Conservation (phyloP, 1,139 yeast species). For the Protomyces pachydermus region DNA sequence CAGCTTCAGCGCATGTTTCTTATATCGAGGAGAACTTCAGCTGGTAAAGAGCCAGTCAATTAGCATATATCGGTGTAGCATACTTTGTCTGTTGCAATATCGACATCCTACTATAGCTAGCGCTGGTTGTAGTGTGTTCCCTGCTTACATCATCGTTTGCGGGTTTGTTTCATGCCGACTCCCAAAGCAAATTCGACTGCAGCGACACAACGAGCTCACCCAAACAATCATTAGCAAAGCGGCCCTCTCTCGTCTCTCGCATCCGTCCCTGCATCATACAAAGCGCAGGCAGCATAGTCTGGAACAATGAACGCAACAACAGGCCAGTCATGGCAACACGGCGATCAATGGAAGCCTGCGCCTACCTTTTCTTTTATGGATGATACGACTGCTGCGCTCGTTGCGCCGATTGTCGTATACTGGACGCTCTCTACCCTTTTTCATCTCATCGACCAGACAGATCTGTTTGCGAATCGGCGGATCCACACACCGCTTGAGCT, state of each 20-base stretch:
- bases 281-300: neutral
- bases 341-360: conserved; percentile 36
- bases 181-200: no score
- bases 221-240: no score
- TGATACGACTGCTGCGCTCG: conserved; percentile 68
- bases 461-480: conserved; percentile 64
- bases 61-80: no score
- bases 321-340: conserved; percentile 2
- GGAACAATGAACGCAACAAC: neutral
- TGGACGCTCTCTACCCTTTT: conserved; percentile 74
- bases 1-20: neutral
- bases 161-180: no score
- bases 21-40: neutral
- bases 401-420: conserved; percentile 72
- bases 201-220: no score
- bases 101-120: no score
- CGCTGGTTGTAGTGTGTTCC: neutral
- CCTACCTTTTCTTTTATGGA: conserved; percentile 49
- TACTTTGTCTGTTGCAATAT: no score
- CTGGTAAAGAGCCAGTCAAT: neutral
- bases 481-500: conserved; percentile 92
- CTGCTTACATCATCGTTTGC: neutral
- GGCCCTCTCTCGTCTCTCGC: no score
- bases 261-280: no score
- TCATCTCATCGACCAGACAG: conserved; percentile 56